Conservation (phyloP, 257 asterid species). For the Cinchona pubescens region DNA sequence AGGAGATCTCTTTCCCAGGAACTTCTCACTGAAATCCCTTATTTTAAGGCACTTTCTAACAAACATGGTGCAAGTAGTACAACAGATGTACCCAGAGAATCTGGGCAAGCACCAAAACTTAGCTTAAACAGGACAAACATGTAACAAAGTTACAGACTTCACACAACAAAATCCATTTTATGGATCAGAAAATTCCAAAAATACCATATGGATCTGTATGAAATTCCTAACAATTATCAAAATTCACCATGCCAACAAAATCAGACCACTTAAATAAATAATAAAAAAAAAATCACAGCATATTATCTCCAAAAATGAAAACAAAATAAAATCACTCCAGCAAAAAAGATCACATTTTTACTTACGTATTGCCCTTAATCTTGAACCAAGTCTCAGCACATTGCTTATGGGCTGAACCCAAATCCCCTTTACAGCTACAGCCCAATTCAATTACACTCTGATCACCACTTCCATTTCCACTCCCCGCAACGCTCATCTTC, state of each 20-base stretch:
- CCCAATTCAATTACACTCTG: conserved; percentile 46
- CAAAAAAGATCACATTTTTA: conserved; percentile 11
- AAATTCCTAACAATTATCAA: neutral
- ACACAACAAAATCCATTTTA: neutral
- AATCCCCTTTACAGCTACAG: conserved; percentile 53
- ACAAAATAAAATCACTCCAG: neutral
- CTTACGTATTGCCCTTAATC: conserved; percentile 54
- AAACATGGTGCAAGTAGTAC: neutral
- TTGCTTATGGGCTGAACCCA: conserved; percentile 51
- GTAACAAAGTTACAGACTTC: neutral
- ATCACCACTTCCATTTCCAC: conserved; percentile 22
- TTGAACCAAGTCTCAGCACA: conserved; percentile 61
- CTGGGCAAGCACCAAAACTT: neutral
- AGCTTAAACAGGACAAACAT: neutral
- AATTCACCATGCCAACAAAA: neutral
- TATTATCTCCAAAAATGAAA: neutral
- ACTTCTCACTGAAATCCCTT: neutral
- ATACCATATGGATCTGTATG: neutral
- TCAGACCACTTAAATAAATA: too few relatives aligned
- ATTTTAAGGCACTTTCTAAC: neutral
- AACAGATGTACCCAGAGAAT: neutral
- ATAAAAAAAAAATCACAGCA: neutral
- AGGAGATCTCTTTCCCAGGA: conserved; percentile 1
- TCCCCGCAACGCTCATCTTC: conserved; percentile 34
- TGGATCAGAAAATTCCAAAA: neutral